Percentiles rank a stretch among this genome's conserved stretches.
Evolutionary conservation across 2,329 filamentous ascomycete genomes (phyloP).

Genomic region (Fragosphaeria purpurea): DNA sequence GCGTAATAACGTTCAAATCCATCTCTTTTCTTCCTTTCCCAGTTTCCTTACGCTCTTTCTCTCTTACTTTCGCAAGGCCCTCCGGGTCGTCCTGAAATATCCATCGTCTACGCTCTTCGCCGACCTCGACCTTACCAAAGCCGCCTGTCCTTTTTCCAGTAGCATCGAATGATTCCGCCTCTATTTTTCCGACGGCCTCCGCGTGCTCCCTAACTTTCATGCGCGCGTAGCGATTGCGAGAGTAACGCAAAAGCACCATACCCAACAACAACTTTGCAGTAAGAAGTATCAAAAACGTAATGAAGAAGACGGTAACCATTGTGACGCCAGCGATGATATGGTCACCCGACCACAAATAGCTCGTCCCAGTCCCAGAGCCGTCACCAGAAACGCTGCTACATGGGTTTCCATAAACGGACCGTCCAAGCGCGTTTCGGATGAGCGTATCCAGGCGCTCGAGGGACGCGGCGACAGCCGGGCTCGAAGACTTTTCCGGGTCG

Average conservation of each 20-base stretch:
- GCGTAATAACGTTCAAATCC: conserved; percentile 56
- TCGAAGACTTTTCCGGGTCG: conserved; percentile 49
- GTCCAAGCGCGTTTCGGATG: conserved; percentile 66
- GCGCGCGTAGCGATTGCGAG: conserved; percentile 64
- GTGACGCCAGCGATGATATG: conserved; percentile 66
- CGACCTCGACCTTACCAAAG: conserved; percentile 77
- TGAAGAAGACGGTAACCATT: conserved; percentile 79
- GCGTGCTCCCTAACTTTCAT: conserved; percentile 65
- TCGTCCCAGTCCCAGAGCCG: conserved; percentile 14
- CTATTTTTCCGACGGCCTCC: conserved; percentile 34
- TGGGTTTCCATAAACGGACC: conserved; percentile 56
- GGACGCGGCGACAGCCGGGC: conserved; percentile 65
- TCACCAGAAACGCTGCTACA: conserved; percentile 15
- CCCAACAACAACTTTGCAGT: conserved; percentile 78
- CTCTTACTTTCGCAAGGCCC: conserved; percentile 49
- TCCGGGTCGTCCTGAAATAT: conserved; percentile 81
- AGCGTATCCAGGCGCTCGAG: conserved; percentile 70
- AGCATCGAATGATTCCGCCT: conserved; percentile 51
- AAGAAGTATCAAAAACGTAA: conserved; percentile 74
- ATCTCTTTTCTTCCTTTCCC: conserved; percentile 45
- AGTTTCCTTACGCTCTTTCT: conserved; percentile 54
- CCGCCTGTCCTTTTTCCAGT: conserved; percentile 69
- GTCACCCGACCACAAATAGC: conserved; percentile 46
- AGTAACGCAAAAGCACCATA: conserved; percentile 73
- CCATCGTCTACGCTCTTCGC: conserved; percentile 75